Conservation (phyloP, 148 eudicot genomes). For the Persicaria maculosa region DNA sequence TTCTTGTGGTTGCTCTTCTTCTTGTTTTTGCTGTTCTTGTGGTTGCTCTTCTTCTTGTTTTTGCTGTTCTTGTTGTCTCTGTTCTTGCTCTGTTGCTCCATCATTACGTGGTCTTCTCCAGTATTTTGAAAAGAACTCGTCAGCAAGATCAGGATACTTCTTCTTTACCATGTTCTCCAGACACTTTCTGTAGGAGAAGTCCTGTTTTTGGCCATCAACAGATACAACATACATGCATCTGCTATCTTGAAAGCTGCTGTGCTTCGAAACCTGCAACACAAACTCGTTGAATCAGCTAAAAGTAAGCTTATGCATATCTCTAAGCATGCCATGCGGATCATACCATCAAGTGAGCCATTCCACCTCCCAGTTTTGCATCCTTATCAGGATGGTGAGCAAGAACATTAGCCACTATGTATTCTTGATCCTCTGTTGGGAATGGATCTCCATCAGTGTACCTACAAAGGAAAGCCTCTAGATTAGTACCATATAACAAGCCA, state of each 20-base stretch:
- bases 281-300: background rate
- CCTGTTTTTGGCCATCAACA: constrained; percentile 56
- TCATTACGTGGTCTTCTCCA: constrained; percentile 40
- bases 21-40: too few relatives aligned
- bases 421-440: constrained; percentile 66
- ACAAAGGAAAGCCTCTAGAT: constrained; percentile 17
- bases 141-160: constrained; percentile 64
- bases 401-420: constrained; percentile 53
- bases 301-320: background rate
- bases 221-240: constrained; percentile 75
- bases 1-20: background rate
- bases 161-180: constrained; percentile 51
- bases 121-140: constrained; percentile 51
- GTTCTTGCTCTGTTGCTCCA: background rate
- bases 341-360: constrained; percentile 74
- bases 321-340: constrained; percentile 6
- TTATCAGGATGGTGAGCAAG: constrained; percentile 79
- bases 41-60: too few relatives aligned
- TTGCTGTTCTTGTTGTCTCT: too few relatives aligned
- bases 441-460: constrained; percentile 90
- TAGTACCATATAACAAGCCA: background rate
- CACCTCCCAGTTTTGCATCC: constrained; percentile 66
- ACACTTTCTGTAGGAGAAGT: constrained; percentile 79
- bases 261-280: constrained; percentile 55
- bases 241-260: constrained; percentile 58